Base-by-base conservation (phyloP, 371 early-diverging fungal genomes). In the Umbelopsis sp. region DNA sequence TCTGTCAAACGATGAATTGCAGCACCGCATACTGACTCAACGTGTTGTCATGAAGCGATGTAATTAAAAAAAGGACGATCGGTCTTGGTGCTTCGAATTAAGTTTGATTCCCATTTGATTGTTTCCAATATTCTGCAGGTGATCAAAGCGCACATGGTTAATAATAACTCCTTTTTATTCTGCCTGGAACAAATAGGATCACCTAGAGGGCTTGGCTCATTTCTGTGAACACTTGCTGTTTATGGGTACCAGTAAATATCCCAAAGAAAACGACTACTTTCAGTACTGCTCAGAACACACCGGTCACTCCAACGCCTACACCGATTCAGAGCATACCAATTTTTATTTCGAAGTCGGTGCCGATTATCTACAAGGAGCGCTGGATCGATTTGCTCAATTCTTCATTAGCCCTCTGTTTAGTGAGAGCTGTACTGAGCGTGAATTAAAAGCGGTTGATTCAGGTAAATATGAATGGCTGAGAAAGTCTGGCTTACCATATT, bases 211-310 rank as follows among this genome's bases (percentile, higher is more conserved):
- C 1, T 79, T 99, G 67, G 99, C 99, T 20, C 99, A 99, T 82
- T 99, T 99, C 78, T 93, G 95, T 76, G 99, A 99, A 79, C 99
- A 99, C 75, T 76, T 99, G 75, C 85, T 96, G 37, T 97, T 97
- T 77, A 91, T 97, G 96, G 88, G 88, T 32, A 87, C 85, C 0
- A 74, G 84, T 67, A 92, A 95, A 77, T 97, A 96, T 75, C 98
- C 97, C 35, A 79, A 84, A 65, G 98, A 97, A 71, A 97, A 97
- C 74, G 96, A 94, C 45, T 98, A 98, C 81, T 87, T 77, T 64
- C 78, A 90, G 73, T 99, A 91, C 74, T 81, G 99, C 35, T 86
- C 91, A 25, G 86, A 86, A 57, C 92, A 99, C 73, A 93, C 93
- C 52, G 99, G 99, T 38, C 79, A 86, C 65, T 92, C 94, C 4